These are phyloP conservation scores for Vigna nakashimae DNA, from an alignment of 306 rosid species.

Conservation along the genomic window DNA sequence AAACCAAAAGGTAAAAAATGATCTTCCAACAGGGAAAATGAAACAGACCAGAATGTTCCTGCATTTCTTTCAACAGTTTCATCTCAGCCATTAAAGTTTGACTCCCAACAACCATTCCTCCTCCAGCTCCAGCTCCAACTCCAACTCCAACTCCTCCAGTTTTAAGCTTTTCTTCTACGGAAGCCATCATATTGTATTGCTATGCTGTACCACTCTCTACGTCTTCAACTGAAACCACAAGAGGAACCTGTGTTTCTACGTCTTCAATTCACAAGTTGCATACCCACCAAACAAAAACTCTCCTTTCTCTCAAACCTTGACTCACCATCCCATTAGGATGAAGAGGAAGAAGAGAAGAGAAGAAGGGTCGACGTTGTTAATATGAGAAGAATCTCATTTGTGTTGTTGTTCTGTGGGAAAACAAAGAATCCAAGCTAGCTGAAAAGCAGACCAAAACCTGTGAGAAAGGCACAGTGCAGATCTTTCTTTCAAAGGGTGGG, in stretches of 20 bases:
- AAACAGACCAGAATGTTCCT: conserved; percentile 81
- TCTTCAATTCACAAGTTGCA: conserved; percentile 42
- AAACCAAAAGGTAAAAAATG: not conserved
- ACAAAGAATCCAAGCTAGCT: conserved; percentile 49
- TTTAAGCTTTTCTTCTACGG: conserved; percentile 74
- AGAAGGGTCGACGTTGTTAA: conserved; percentile 31
- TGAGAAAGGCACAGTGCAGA: conserved; percentile 54
- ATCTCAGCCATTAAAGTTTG: conserved; percentile 78
- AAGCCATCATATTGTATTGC: conserved; percentile 55
- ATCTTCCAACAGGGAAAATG: not conserved
- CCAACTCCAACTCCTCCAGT: conserved; percentile 45
- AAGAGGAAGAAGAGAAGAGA: not conserved
- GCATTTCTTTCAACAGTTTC: conserved; percentile 89
- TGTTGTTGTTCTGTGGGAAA: conserved; percentile 37
- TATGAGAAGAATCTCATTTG: conserved; percentile 46
- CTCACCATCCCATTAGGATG: conserved; percentile 24
- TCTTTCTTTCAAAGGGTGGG: conserved; percentile 54
- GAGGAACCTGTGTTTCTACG: conserved; percentile 51
- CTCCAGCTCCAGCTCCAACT: conserved; percentile 35
- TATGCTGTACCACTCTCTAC: conserved; percentile 30
- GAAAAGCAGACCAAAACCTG: conserved; percentile 72
- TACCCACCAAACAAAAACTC: conserved; percentile 37
- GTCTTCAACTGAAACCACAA: conserved; percentile 30
- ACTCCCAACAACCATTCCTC: conserved; percentile 53
- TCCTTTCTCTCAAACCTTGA: not conserved